Conservation (phyloP, 495 filamentous ascomycete species). For the Penicillium antarcticum region DNA sequence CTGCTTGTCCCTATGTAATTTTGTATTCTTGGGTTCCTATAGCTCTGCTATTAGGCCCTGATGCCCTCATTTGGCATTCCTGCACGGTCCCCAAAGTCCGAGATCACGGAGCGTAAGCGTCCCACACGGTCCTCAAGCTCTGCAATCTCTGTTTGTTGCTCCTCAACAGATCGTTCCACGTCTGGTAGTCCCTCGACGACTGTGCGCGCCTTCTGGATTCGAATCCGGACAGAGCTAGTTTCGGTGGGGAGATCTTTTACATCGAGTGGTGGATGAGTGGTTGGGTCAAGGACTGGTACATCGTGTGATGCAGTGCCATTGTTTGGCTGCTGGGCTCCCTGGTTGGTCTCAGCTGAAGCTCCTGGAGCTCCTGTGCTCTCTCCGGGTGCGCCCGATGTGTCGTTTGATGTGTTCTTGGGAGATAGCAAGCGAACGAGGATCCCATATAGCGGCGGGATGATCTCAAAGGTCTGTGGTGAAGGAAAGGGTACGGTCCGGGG, state of each 20-base stretch:
- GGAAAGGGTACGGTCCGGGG: constrained; percentile 52
- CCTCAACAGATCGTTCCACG: constrained; percentile 63
- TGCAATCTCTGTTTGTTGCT: constrained; percentile 77
- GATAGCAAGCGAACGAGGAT: constrained; percentile 71
- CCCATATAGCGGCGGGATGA: constrained; percentile 74
- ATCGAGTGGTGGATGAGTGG: constrained; percentile 49
- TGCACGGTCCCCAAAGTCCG: constrained; percentile 41
- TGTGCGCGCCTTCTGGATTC: constrained; percentile 70
- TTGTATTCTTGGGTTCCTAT: too few species aligned
- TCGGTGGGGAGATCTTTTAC: constrained; percentile 76
- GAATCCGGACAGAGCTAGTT: constrained; percentile 70
- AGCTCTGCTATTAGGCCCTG: background rate
- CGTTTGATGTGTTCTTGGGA: constrained; percentile 15
- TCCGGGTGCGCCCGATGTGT: constrained; percentile 17
- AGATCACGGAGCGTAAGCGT: constrained; percentile 54
- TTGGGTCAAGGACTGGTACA: constrained; percentile 25
- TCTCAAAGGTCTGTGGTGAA: constrained; percentile 67
- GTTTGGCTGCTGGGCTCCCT: constrained; percentile 26
- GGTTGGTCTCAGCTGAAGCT: constrained; percentile 15
- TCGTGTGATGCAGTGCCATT: constrained; percentile 21
- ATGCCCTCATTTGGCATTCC: constrained; percentile 1
- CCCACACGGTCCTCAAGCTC: constrained; percentile 67
- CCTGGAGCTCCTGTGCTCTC: constrained; percentile 21
- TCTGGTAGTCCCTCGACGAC: constrained; percentile 71
- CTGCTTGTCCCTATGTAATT: background rate